Evolutionary conservation across 202 grass and related monocot genomes (phyloP).

Genomic region (Cymbopogon flexuosus): DNA sequence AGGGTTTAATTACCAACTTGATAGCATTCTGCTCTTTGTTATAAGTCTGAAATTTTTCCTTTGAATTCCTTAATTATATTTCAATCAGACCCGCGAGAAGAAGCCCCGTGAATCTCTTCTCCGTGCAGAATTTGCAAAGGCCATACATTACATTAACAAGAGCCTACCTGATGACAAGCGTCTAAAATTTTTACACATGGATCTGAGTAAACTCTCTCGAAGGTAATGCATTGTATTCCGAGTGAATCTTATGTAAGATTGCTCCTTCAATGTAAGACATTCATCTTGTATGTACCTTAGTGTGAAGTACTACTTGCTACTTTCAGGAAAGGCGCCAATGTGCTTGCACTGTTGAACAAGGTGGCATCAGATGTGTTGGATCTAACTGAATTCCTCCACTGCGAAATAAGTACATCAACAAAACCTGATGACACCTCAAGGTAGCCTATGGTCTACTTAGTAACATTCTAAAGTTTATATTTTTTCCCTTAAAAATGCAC

Average conservation of each 20-base stretch:
- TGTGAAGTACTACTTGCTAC: constrained; percentile 25
- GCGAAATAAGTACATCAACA: constrained; percentile 42
- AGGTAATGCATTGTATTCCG: constrained; percentile 46
- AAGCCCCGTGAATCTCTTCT: constrained; percentile 96
- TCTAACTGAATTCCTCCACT: constrained; percentile 73
- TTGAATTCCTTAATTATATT: constrained; percentile 19
- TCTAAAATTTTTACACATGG: constrained; percentile 93
- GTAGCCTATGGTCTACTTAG: constrained; percentile 42
- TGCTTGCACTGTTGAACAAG: constrained; percentile 69
- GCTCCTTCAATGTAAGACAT: not conserved
- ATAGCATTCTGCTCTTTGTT: constrained; percentile 6
- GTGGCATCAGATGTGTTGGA: constrained; percentile 75
- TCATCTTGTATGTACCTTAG: constrained; percentile 9
- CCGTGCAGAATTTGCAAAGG: constrained; percentile 80
- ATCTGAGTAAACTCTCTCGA: constrained; percentile 79
- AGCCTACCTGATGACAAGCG: constrained; percentile 49
- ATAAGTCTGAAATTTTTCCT: constrained; percentile 27
- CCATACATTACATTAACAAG: constrained; percentile 87
- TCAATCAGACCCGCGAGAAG: constrained; percentile 78
- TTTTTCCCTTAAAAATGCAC: constrained; percentile 22
- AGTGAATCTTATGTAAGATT: constrained; percentile 12
- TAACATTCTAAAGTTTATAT: constrained; percentile 19
- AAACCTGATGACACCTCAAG: constrained; percentile 40
- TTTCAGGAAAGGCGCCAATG: constrained; percentile 67
- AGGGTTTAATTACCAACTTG: constrained; percentile 15